Conservation (phyloP, 176 grass and related monocot genomes). For the Tuctoria greenei region DNA sequence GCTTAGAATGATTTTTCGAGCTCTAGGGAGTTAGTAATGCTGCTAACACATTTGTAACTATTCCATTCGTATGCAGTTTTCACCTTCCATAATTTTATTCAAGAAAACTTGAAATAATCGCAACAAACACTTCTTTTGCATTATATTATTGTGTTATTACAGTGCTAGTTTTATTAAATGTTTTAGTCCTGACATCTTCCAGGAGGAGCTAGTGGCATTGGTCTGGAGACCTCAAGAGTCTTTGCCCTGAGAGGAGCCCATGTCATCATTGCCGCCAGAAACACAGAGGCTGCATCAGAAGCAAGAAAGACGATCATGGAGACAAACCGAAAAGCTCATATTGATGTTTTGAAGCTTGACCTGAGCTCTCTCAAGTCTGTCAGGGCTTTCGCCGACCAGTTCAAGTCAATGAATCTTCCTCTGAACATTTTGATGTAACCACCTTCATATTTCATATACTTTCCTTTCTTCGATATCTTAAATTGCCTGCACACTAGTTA, state of each 20-base stretch:
- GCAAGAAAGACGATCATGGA: constrained; percentile 57
- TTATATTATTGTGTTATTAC: neutral
- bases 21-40: neutral
- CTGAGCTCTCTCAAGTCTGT: constrained; percentile 93
- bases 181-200: neutral
- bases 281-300: constrained; percentile 77
- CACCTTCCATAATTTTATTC: neutral
- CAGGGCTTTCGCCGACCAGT: constrained; percentile 60
- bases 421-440: constrained; percentile 93
- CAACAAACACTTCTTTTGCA: neutral
- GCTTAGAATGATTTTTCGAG: neutral
- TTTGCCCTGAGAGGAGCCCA: constrained; percentile 83
- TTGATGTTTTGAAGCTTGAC: constrained; percentile 80
- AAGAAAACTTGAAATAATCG: constrained; percentile 20
- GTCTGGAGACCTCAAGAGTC: constrained; percentile 84
- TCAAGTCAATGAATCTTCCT: constrained; percentile 77
- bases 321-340: constrained; percentile 41
- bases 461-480: constrained; percentile 15
- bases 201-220: constrained; percentile 93
- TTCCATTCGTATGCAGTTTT: constrained; percentile 10
- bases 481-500: neutral
- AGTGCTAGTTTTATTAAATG: constrained; percentile 3
- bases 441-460: constrained; percentile 9
- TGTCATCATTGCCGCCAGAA: constrained; percentile 89
- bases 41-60: neutral